Evolutionary conservation across 805 yeast species (phyloP), one percentile per base, ranked within the genome.

Genomic region (Blastobotrys americana): DNA sequence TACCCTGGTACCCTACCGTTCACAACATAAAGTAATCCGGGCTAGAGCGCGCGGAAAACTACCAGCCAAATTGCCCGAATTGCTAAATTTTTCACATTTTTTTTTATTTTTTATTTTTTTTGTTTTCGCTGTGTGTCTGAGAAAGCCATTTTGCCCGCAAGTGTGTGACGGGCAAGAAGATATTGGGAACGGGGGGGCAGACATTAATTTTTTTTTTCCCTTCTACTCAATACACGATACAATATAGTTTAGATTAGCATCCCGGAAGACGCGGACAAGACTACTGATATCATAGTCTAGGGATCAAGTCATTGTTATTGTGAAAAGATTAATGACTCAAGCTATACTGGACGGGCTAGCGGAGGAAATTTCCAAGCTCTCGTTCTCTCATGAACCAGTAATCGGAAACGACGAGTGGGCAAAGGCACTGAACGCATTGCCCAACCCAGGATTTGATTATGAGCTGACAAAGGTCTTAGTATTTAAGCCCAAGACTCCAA

Each of bases 401-500:
- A 36, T 49, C 15, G 47, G 46, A 37, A 44, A 48, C 33, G 55
- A 45, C n/a, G 53, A 51, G 22, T 55, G 59, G 59, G 42, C 44
- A 19, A 42, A 42, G 5, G 31, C 42, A 9, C 37, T 55, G 20
- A 37, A 39, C 27, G 41, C 40, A 6, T 25, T 25, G 31, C 19
- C 45, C 37, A 16, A 37, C 33, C 41, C 45, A 5, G 48, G 47
- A 15, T 36, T 34, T 19, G 37, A 34, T 5, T 53, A 42, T 36
- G 47, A 38, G 9, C 28, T 54, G 36, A 74, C 85, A 50, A 87
- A 87, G 65, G 75, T 89, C 3, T 70, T 87, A 50, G 88, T 87
- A 21, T 87, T 87, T 76, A 87, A 87, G 68, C 95, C 95, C 56
- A 87, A 87, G 68, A 85, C 95, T 39, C 81, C 95, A 31, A 87